A percentile compares a stretch with the other conserved stretches of the same genome.
Conservation (phyloP, 2,329 filamentous ascomycete species). For the Aspergillus sp. region DNA sequence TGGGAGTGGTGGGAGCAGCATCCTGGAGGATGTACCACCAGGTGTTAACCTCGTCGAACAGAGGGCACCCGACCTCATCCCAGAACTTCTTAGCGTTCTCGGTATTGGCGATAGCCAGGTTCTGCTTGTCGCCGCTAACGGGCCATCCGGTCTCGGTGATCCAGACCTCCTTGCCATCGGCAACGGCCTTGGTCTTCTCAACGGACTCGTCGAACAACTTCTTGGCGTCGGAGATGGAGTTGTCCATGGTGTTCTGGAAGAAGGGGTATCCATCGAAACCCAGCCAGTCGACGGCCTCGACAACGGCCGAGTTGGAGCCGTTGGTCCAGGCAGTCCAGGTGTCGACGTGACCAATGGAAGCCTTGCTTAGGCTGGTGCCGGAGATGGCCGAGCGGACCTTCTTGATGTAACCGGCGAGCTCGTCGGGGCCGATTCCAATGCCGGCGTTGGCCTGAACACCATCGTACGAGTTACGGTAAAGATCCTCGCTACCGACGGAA, state of each 20-base stretch:
- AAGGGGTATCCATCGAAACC: constrained; percentile 85
- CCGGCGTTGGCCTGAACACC: constrained; percentile 64
- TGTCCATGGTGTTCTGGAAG: constrained; percentile 69
- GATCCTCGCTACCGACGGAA: constrained; percentile 82
- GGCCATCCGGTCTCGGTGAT: constrained; percentile 90
- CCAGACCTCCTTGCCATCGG: constrained; percentile 72
- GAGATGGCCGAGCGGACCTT: constrained; percentile 64
- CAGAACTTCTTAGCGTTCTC: constrained; percentile 78
- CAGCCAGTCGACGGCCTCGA: constrained; percentile 71
- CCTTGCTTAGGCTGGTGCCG: constrained; percentile 55
- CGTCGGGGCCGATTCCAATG: constrained; percentile 61
- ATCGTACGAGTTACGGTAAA: constrained; percentile 74
- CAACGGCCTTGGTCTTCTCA: constrained; percentile 57
- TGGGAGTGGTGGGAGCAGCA: constrained; percentile 25
- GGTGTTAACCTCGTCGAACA: constrained; percentile 41
- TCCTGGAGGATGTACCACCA: constrained; percentile 47
- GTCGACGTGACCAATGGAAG: constrained; percentile 78
- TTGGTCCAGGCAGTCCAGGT: constrained; percentile 84
- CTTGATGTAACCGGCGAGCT: constrained; percentile 68
- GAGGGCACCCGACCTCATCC: constrained; percentile 71
- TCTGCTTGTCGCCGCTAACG: constrained; percentile 64
- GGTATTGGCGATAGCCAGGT: constrained; percentile 61
- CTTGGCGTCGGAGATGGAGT: constrained; percentile 64
- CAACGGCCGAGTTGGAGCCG: constrained; percentile 67
- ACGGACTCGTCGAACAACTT: constrained; percentile 68